Conservation (phyloP, 768 basidiomycete genomes). For the Pleurotus salmoneostramineus region DNA sequence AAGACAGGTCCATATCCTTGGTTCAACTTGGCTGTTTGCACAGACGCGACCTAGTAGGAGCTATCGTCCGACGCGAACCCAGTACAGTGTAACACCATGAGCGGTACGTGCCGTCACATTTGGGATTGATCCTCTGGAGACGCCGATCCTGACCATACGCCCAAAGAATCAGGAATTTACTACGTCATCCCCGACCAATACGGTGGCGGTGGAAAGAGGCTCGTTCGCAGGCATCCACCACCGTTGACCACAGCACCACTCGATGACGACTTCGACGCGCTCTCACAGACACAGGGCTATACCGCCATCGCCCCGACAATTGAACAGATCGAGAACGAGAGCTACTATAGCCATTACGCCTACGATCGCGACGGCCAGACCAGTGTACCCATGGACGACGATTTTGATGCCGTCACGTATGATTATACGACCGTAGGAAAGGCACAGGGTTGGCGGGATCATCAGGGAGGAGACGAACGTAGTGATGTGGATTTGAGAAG, state of each 20-base stretch:
- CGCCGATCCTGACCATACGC: neutral
- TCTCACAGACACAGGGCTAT: constrained; percentile 23
- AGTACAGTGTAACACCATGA: neutral
- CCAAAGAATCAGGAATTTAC: constrained; percentile 31
- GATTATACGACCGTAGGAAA: constrained; percentile 13
- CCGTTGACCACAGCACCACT: constrained; percentile 35
- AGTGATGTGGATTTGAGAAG: neutral
- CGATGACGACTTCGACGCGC: constrained; percentile 37
- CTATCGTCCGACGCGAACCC: neutral
- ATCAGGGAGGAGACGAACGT: neutral
- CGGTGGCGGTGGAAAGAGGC: constrained; percentile 27
- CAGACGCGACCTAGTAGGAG: too few species aligned
- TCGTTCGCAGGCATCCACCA: constrained; percentile 32
- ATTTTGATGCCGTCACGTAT: constrained; percentile 32
- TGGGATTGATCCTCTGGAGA: neutral
- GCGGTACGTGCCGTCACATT: neutral
- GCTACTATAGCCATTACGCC: constrained; percentile 5
- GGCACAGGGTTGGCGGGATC: neutral
- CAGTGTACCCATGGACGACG: constrained; percentile 29
- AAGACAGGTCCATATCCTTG: neutral
- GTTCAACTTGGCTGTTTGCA: too few species aligned
- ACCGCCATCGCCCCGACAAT: constrained; percentile 18
- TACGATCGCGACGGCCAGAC: constrained; percentile 12
- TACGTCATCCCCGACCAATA: constrained; percentile 37
- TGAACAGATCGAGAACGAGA: constrained; percentile 7